Conservation (phyloP, 495 filamentous ascomycete species). For the Schizothecium vesticola region DNA sequence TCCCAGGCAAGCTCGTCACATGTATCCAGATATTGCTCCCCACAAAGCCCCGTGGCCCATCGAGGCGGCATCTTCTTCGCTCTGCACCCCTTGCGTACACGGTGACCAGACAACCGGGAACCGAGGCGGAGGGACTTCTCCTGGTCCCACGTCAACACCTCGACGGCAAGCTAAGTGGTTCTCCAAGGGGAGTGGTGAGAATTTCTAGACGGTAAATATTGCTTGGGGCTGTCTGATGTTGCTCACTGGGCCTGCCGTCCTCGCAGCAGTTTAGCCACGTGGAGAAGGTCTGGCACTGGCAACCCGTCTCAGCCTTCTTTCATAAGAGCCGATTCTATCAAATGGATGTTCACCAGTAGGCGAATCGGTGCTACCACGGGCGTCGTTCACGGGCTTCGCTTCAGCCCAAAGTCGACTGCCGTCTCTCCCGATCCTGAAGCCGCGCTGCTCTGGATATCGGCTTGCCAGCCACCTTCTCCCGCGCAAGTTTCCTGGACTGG, state of each 20-base stretch:
- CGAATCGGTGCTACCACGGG: background rate
- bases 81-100: background rate
- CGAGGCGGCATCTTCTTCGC: background rate
- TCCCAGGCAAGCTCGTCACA: conserved; percentile 9
- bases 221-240: conserved; percentile 4
- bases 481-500: conserved; percentile 1
- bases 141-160: background rate
- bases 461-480: background rate
- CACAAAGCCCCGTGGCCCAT: conserved; percentile 5
- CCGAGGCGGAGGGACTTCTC: background rate
- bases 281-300: background rate
- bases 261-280: conserved; percentile 3
- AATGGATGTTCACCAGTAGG: background rate
- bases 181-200: background rate
- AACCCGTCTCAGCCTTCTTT: conserved; percentile 3
- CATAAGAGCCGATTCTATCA: background rate
- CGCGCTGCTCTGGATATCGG: background rate
- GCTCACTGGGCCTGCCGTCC: background rate
- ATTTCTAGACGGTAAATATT: background rate
- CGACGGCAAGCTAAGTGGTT: background rate
- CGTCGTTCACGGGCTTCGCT: background rate
- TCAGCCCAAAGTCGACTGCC: background rate
- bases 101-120: conserved; percentile 4
- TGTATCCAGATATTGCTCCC: conserved; percentile 8
- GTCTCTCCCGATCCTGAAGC: background rate